Evolutionary conservation across 768 basidiomycete species (phyloP), one percentile per base, ranked within the genome.

Genomic region (Rhizopogon vesiculosus): DNA sequence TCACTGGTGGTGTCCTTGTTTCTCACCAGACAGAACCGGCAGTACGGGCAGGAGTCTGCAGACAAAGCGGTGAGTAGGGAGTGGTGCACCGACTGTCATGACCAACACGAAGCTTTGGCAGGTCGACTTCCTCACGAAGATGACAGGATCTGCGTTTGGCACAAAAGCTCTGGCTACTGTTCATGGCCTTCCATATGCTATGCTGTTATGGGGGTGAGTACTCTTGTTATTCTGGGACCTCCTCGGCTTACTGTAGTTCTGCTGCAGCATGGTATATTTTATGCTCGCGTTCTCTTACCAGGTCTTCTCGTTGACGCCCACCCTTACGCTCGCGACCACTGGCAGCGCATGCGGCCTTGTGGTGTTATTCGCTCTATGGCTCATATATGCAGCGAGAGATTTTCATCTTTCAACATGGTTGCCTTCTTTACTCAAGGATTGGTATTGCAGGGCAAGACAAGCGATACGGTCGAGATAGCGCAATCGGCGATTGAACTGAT

Each of bases 171-270:
- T 81, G 7, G 77, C 80, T 3, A 68, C 80, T 15, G 58, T 80
- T 56, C 79, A 78, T 59, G 75, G 76, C 54, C 59, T 82, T 35
- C 80, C 81, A 1, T 80, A 78, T 55, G 77, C 79, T 10, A 60
- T 80, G 25, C 66, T 82, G 33, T 76, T 81, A 66, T 81, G 80
- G 79, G 74, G 73, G 80, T 81, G 63, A 61, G 79, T 72, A 8
- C 18, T 7, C 33, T 48, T 51, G 22, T 31, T 22, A 18, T 46
- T 3, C 4, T 29, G 25, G 25, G 4, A 25, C 15, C 18, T 49
- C 25, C 22, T 13, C 22, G 3, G 13, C 53, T 43, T 22, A 33
- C 42, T n/a, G 10, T 31, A 15, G 52, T 45, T 53, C 18, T 22
- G 16, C 9, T 25, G 33, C 29, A 72, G 69, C 13, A 63, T 68